These are phyloP conservation scores for Zygoascus flipseniorum DNA, from an alignment of 805 yeast genomes.

Conservation along the genomic window DNA sequence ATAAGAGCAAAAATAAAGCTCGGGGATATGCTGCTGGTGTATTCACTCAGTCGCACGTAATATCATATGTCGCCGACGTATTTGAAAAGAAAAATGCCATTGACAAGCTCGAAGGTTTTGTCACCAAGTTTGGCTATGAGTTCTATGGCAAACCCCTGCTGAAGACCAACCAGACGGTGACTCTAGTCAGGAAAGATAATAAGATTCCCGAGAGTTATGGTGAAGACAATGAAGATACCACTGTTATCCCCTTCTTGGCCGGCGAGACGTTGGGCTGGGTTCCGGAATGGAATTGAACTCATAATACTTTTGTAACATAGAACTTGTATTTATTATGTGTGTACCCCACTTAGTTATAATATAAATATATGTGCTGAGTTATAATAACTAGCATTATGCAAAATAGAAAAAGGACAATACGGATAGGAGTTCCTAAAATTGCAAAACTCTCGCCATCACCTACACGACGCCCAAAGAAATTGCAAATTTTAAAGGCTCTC, in stretches of 20 bases:
- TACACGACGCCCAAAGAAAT: slow-evolving; percentile 40
- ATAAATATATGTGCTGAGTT: neutral
- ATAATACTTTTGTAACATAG: neutral
- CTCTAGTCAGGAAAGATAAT: slow-evolving; percentile 43
- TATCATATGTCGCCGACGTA: slow-evolving; percentile 78
- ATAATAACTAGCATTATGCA: neutral
- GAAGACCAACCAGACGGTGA: slow-evolving; percentile 33
- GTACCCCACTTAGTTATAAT: neutral
- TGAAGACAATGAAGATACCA: slow-evolving; percentile 36
- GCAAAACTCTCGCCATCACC: neutral
- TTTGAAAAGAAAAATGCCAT: slow-evolving; percentile 62
- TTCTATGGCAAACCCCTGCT: slow-evolving; percentile 52
- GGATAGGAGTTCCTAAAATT: neutral
- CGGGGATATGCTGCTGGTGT: slow-evolving; percentile 97
- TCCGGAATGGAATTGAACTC: slow-evolving; percentile 52
- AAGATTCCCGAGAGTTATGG: slow-evolving; percentile 52
- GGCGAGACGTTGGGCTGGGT: slow-evolving; percentile 68
- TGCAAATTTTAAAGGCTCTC: slow-evolving; percentile 40
- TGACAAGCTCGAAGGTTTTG: slow-evolving; percentile 64
- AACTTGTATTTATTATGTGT: neutral
- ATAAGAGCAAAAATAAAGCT: slow-evolving; percentile 65
- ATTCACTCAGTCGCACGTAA: slow-evolving; percentile 75
- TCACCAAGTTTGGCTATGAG: slow-evolving; percentile 57
- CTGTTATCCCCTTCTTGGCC: slow-evolving; percentile 79
- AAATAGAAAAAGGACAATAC: neutral